phyloP scores from a whole-genome alignment of 2,329 filamentous ascomycete genomes.

The Colletotrichum graminicola region DNA sequence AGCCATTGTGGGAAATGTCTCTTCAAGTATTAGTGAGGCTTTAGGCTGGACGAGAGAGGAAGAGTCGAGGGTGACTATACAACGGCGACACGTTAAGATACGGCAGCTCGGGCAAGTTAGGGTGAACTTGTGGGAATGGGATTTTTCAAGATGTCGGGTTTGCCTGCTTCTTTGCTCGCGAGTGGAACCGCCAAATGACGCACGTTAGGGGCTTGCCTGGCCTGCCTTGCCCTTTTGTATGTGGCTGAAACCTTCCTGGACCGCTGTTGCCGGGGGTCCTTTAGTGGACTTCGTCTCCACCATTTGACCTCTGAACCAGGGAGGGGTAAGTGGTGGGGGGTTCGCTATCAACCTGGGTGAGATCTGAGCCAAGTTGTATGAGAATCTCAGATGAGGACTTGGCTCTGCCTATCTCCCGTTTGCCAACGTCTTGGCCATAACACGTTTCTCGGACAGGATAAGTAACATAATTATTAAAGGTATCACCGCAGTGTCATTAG shows the following conservation, averaged over 20 bases:
- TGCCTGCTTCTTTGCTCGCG: not conserved
- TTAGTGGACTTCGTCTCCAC: conserved; percentile 31
- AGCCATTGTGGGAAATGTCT: conserved; percentile 11
- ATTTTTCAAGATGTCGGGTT: conserved; percentile 23
- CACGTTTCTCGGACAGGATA: not conserved
- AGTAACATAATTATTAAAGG: not conserved
- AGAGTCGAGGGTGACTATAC: not conserved
- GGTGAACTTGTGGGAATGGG: conserved; percentile 32
- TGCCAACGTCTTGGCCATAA: conserved; percentile 11
- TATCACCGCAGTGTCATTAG: not conserved
- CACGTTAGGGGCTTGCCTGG: conserved; percentile 36
- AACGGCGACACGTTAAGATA: not conserved
- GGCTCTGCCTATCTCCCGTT: conserved; percentile 34
- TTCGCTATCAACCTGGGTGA: conserved; percentile 11
- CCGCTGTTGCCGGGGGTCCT: conserved; percentile 19
- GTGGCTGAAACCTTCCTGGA: conserved; percentile 32
- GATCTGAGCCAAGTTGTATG: conserved; percentile 21
- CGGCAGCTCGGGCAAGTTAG: conserved; percentile 14
- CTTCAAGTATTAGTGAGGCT: not conserved
- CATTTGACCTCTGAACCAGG: conserved; percentile 16
- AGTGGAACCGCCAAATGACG: conserved; percentile 36
- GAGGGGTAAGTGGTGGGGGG: conserved; percentile 38
- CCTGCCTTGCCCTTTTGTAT: conserved; percentile 17
- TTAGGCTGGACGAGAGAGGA: not conserved
- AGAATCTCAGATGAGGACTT: conserved; percentile 30